Evolutionary conservation across 495 filamentous ascomycete species (phyloP).

Genomic region (Tuber calosporum): DNA sequence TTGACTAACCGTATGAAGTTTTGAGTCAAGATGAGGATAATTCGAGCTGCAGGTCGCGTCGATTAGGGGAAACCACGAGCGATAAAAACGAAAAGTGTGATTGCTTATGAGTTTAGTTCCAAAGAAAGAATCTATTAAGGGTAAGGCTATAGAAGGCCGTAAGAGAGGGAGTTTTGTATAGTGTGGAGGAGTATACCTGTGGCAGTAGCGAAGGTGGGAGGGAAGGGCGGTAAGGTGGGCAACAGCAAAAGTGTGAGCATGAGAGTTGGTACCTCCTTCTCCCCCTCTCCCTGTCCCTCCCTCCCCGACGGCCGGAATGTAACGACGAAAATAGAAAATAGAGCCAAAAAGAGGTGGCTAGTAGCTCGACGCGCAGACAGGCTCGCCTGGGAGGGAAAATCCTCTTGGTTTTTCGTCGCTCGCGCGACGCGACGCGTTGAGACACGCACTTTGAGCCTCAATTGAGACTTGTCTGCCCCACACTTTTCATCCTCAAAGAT

Average conservation of each 20-base stretch:
- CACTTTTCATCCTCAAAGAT: background rate
- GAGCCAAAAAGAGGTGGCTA: conserved; percentile 25
- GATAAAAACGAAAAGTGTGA: background rate
- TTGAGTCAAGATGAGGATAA: background rate
- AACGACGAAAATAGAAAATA: conserved; percentile 31
- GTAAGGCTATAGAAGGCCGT: conserved; percentile 6
- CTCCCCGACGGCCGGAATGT: conserved; percentile 18
- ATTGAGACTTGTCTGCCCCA: background rate
- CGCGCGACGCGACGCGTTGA: background rate
- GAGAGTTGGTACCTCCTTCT: conserved; percentile 1
- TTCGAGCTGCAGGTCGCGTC: conserved; percentile 14
- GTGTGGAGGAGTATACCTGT: conserved; percentile 6
- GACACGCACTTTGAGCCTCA: conserved; percentile 1
- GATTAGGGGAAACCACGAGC: background rate
- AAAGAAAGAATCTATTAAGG: background rate
- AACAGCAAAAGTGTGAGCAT: conserved; percentile 15
- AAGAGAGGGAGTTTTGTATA: background rate
- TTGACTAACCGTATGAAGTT: background rate
- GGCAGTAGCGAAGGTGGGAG: conserved; percentile 13
- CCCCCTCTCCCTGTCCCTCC: background rate
- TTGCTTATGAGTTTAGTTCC: background rate
- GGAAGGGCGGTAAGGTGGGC: conserved; percentile 11
- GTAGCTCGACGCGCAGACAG: conserved; percentile 30
- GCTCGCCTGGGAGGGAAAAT: conserved; percentile 13
- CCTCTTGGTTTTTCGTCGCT: background rate